phyloP scores from a whole-genome alignment of 2,329 filamentous ascomycete species.

The Huntiella abstrusa region DNA sequence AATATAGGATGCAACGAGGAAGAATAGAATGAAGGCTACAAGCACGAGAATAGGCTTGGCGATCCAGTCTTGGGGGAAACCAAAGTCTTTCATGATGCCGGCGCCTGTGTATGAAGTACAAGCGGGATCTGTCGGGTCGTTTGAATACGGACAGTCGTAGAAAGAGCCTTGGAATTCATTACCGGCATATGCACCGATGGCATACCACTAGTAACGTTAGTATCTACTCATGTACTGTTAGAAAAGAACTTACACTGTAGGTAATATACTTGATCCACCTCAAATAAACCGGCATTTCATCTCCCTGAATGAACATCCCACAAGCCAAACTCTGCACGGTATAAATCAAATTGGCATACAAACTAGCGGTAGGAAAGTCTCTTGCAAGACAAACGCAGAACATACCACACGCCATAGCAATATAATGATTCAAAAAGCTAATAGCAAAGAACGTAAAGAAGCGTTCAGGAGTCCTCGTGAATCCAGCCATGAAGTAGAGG shows the following conservation, averaged over 20 bases:
- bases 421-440: conserved; percentile 51
- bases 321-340: conserved; percentile 58
- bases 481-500: conserved; percentile 63
- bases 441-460: conserved; percentile 58
- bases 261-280: conserved; percentile 56
- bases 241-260: conserved; percentile 28
- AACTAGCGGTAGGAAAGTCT: conserved; percentile 49
- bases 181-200: conserved; percentile 48
- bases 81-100: conserved; percentile 50
- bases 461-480: conserved; percentile 40
- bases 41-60: conserved; percentile 45
- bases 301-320: conserved; percentile 57
- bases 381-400: conserved; percentile 46
- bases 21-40: conserved; percentile 42
- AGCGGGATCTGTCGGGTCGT: conserved; percentile 41
- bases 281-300: conserved; percentile 59
- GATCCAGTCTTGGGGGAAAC: conserved; percentile 49
- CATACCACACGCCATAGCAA: conserved; percentile 52
- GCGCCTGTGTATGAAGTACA: conserved; percentile 51
- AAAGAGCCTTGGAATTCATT: conserved; percentile 58
- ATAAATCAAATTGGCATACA: conserved; percentile 54
- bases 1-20: conserved; percentile 40
- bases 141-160: conserved; percentile 50
- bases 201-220: conserved; percentile 37
- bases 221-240: no score